phyloP scores from a whole-genome alignment of 2,329 filamentous ascomycete genomes.

The Colletotrichum somersetense region DNA sequence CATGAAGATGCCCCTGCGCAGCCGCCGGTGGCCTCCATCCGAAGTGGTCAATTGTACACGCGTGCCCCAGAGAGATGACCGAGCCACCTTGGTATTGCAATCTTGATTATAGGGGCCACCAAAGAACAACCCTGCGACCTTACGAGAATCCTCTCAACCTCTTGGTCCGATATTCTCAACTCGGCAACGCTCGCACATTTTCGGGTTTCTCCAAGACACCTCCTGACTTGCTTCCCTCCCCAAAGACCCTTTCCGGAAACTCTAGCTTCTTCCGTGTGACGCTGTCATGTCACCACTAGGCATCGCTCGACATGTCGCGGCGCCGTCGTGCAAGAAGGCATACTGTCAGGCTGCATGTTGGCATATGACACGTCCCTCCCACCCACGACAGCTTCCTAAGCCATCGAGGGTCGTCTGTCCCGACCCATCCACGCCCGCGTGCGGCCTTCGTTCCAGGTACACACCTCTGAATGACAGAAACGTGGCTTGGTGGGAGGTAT shows the following conservation, averaged over 20 bases:
- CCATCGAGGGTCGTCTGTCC: not conserved
- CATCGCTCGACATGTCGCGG: not conserved
- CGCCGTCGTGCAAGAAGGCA: slow-evolving; percentile 4
- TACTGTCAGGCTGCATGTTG: not conserved
- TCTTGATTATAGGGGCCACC: not conserved
- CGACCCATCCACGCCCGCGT: not conserved
- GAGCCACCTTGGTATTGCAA: not conserved
- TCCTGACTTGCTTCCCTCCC: not conserved
- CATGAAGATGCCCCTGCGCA: not conserved
- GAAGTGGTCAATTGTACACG: not conserved
- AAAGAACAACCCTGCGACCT: not conserved
- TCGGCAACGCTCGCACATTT: not conserved
- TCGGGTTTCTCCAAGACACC: not conserved
- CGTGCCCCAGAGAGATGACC: not conserved
- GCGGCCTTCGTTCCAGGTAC: not conserved
- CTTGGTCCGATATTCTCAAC: too few species aligned
- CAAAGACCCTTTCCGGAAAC: slow-evolving; percentile 19
- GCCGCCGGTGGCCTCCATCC: too few species aligned
- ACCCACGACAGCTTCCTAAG: not conserved
- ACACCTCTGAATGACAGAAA: not conserved
- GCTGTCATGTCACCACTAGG: not conserved
- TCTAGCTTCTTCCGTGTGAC: not conserved
- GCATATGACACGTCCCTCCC: slow-evolving; percentile 21
- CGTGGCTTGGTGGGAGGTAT: not conserved
- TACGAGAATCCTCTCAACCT: not conserved